Conservation (phyloP, 2,329 filamentous ascomycete genomes). For the Clarireedia sp. region DNA sequence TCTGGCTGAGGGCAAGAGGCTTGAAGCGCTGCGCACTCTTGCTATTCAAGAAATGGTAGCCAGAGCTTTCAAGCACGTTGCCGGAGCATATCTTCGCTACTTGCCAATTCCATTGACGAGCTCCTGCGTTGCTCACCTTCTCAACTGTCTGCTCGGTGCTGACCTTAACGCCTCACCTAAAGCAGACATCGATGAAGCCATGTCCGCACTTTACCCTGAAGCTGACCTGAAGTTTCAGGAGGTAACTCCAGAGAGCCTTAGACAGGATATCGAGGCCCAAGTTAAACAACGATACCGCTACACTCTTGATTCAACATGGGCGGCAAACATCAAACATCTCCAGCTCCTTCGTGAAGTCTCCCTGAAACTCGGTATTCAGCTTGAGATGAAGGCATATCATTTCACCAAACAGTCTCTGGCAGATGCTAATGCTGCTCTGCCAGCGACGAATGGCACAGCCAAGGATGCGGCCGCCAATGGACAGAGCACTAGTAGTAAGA, state of each 20-base stretch:
- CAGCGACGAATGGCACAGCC: conserved; percentile 31
- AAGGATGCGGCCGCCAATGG: conserved; percentile 34
- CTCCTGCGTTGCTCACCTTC: conserved; percentile 72
- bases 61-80: conserved; percentile 91
- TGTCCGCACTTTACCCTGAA: conserved; percentile 72
- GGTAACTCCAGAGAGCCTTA: conserved; percentile 66
- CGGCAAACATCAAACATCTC: conserved; percentile 58
- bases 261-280: conserved; percentile 62
- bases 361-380: conserved; percentile 82
- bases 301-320: conserved; percentile 61
- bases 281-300: conserved; percentile 69
- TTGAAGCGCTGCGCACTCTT: conserved; percentile 70
- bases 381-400: conserved; percentile 69
- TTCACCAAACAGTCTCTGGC: conserved; percentile 47
- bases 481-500: conserved; percentile 26
- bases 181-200: conserved; percentile 65
- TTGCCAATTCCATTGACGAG: conserved; percentile 74
- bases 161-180: conserved; percentile 69
- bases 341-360: conserved; percentile 86
- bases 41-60: conserved; percentile 87
- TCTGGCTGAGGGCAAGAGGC: conserved; percentile 60
- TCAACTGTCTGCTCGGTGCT: conserved; percentile 85
- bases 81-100: conserved; percentile 69
- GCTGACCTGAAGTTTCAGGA: conserved; percentile 74
- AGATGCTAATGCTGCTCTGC: conserved; percentile 26